Base-by-base conservation (phyloP, 83 land plant species). In the Picea abies region DNA sequence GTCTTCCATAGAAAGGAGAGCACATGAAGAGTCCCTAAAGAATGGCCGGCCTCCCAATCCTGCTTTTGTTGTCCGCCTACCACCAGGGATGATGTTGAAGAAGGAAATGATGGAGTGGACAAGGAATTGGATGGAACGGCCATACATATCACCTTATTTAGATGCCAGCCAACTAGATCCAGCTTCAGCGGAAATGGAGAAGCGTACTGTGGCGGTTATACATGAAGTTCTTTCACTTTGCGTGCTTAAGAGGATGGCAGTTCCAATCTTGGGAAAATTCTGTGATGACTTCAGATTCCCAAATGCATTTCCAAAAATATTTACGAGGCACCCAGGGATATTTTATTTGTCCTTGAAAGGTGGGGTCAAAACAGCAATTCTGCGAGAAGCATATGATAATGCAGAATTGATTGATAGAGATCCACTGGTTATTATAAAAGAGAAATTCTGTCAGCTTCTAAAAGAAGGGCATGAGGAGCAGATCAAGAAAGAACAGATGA, bases 81-180 rank as follows among this genome's bases (percentile, higher is more conserved):
- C 93, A 2, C 23, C 32, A 4, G 90, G 93, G 83, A 85, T 92
- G 80, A 66, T 72, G 44, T 66, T 90, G 41, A 87, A 65, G 91
- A 90, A 86, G 84, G 91, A 89, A 70, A 92, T 92, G 93, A 82
- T 90, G 83, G 94, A 92, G 66, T 92, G 94, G 93, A 81, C 82
- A 41, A 85, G 94, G 84, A 91, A 90, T 72, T 90, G 91, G 94
- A 83, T 92, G 76, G 94, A 92, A 62, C n/a, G 87, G 15, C 90
- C 90, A 23, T 92, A 90, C 60, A 71, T 90, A 7, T 90, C 94
- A 2, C 94, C 94, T 41, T 90, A 92, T 65, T 70, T 79, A 22
- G 86, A 89, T 85, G 86, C 66, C 9, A 81, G 86, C 1, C 41
- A 62, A 22, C 80, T 90, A 68, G 85, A 87, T 22, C 85, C 69